Evolutionary conservation across 2,329 filamentous ascomycete genomes (phyloP), one percentile per base, ranked within the genome.

Genomic region (Nectriaceae sp.): DNA sequence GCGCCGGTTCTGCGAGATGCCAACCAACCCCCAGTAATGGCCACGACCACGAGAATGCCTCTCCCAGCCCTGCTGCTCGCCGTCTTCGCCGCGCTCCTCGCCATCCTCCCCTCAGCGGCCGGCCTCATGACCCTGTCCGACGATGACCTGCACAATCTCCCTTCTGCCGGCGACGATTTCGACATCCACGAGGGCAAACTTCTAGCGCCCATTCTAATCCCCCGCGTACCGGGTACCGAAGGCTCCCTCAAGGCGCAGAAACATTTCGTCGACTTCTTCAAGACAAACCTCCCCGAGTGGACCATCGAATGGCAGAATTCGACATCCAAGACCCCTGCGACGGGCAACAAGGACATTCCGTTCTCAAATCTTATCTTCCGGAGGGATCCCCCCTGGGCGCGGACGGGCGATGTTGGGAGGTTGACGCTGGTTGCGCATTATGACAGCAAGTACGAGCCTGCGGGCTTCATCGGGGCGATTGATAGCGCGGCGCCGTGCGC

Each of bases 401-500:
- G 77, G 5, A 69, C 74, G 0, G 93, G 92, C 1, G 86, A 97
- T 57, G 85, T 94, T 3, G 85, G 87, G 36, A 77, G 91, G 41
- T 73, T 97, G 64, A 93, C 90, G 13, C 78, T 99, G 46, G 94
- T 93, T 5, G 94, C 94, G 35, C 94, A 99, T 67, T 97, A 96
- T 67, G 94, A 99, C 63, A 92, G 85, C 65, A 88, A 96, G 70
- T 78, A 88, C 49, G 76, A 76, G 21, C 93, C 92, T 0, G 74
- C 85, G 52, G 93, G 91, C 1, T 99, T 99, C 67, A 88, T 99
- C 49, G 94, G 94, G 1, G 94, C 93, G 1, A 95, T 84, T 13
- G 94, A 99, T 65, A 96, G 90, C 61, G 94, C 94, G 1, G 94
- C 89, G 16, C 92, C 94, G 10, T 97, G 93, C 69, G 94, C 94